A percentile compares a stretch with the other conserved stretches of the same genome.
Evolutionary conservation across 2,329 filamentous ascomycete genomes (phyloP).

Genomic region (Tolypocladium cylindrosporum): DNA sequence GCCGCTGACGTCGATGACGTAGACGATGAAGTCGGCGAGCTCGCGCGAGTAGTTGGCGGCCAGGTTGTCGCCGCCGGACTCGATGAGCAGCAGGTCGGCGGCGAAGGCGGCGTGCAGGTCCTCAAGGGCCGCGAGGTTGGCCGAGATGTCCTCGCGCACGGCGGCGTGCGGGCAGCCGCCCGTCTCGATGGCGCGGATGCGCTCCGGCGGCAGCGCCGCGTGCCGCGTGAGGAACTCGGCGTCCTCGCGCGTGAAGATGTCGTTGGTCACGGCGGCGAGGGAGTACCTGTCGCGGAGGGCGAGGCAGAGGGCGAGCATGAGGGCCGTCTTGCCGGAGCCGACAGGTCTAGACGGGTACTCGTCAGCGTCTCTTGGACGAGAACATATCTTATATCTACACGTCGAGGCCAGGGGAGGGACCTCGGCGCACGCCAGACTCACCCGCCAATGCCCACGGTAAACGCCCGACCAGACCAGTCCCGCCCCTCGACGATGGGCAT

Average conservation of each 20-base stretch:
- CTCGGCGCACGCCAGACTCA: conserved; percentile 30
- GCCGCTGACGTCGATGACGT: conserved; percentile 94
- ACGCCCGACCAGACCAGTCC: conserved; percentile 80
- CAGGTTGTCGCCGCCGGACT: conserved; percentile 91
- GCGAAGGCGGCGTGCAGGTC: conserved; percentile 73
- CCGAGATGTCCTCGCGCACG: conserved; percentile 90
- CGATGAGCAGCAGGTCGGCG: conserved; percentile 82
- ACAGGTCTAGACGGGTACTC: conserved; percentile 55
- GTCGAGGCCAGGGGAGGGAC: background rate
- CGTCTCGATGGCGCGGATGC: conserved; percentile 94
- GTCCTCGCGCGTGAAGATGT: conserved; percentile 98
- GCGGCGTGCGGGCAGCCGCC: conserved; percentile 95
- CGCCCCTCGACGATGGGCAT: conserved; percentile 88
- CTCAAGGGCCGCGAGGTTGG: conserved; percentile 87
- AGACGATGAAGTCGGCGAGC: conserved; percentile 94
- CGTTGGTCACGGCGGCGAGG: conserved; percentile 93
- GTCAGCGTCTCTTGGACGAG: background rate
- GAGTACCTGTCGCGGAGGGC: conserved; percentile 72
- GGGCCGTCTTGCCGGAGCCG: conserved; percentile 90
- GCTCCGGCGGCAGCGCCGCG: conserved; percentile 67
- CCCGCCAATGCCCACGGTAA: conserved; percentile 97
- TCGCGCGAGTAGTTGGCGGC: conserved; percentile 95
- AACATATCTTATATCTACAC: no score
- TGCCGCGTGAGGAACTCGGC: conserved; percentile 91
- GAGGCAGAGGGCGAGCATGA: conserved; percentile 89